Evolutionary conservation across 2,329 filamentous ascomycete genomes (phyloP), one percentile per base, ranked within the genome.

Genomic region (Tolypocladium tropicale): DNA sequence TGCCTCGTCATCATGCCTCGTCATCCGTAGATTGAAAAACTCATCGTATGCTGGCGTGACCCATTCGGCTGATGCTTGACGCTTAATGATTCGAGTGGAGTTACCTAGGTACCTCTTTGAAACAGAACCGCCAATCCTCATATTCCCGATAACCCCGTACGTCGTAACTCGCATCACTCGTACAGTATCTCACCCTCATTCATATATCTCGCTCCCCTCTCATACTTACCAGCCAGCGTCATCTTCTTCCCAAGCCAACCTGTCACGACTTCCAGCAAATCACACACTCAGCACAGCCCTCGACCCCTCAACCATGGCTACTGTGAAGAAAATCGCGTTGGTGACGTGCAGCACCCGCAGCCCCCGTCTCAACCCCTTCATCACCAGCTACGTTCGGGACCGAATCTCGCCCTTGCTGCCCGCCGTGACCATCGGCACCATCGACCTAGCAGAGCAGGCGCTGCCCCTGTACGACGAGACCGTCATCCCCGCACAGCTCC

Each of bases 381-480:
- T 75, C 14, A 65, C 70, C 6, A 61, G 58, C n/a, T 60, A 72
- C 52, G 68, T 75, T 53, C 60, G 63, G 36, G 59, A 62, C 18
- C 55, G 62, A 37, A 55, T 73, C 23, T 58, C 67, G 53, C 58
- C 52, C 6, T 33, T 55, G 4, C 46, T 51, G 3, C 36, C 53
- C 4, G 32, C 12, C 16, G 37, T 43, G 1, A 32, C 37, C 14
- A 36, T 74, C 32, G 53, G 58, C 4, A 57, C 62, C 23, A 63
- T 76, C 49, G 72, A 76, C 56, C 55, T 77, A 18, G 64, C 64
- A 33, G 61, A 68, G 39, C 72, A 71, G 58, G 68, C 70, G 53
- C 73, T 80, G 7, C 76, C 76, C 11, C 60, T 79, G 7, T 76
- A 66, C 53, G 69, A 78, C 60, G 76, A 81, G 63, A 59, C 65